Evolutionary conservation across 1,139 yeast species (phyloP).

Genomic region (Protomyces inouyei): DNA sequence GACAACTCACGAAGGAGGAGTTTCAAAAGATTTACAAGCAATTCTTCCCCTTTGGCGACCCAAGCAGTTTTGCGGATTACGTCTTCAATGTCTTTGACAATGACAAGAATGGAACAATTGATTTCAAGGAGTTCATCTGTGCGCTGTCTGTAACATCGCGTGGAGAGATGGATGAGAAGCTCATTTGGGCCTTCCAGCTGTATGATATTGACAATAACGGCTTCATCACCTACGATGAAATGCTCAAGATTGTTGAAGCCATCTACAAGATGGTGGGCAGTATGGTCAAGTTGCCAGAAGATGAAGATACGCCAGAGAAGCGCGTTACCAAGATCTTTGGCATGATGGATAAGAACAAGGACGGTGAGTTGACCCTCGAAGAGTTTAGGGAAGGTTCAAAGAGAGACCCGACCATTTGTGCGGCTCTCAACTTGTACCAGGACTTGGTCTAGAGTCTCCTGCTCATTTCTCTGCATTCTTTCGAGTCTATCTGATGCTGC

Average conservation of each 20-base stretch:
- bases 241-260: conserved; percentile 72
- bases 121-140: conserved; percentile 85
- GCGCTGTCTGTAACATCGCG: conserved; percentile 85
- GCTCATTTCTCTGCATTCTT: too few species aligned
- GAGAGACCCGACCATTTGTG: conserved; percentile 37
- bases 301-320: conserved; percentile 85
- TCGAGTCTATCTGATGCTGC: too few species aligned
- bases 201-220: conserved; percentile 83
- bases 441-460: conserved; percentile 39
- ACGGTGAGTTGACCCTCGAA: conserved; percentile 64
- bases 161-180: conserved; percentile 80
- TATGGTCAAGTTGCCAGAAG: conserved; percentile 87
- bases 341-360: conserved; percentile 63
- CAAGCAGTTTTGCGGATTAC: conserved; percentile 81
- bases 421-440: conserved; percentile 36
- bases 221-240: conserved; percentile 65
- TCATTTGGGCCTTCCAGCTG: conserved; percentile 72
- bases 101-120: conserved; percentile 75
- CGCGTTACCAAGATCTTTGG: conserved; percentile 77
- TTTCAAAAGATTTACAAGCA: conserved; percentile 89
- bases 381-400: conserved; percentile 81
- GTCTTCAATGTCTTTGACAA: conserved; percentile 85
- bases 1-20: conserved; percentile 80
- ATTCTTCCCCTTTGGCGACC: conserved; percentile 97
- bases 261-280: conserved; percentile 94